Conservation (phyloP, 75 land plant genomes). For the Sequoia sempervirens region DNA sequence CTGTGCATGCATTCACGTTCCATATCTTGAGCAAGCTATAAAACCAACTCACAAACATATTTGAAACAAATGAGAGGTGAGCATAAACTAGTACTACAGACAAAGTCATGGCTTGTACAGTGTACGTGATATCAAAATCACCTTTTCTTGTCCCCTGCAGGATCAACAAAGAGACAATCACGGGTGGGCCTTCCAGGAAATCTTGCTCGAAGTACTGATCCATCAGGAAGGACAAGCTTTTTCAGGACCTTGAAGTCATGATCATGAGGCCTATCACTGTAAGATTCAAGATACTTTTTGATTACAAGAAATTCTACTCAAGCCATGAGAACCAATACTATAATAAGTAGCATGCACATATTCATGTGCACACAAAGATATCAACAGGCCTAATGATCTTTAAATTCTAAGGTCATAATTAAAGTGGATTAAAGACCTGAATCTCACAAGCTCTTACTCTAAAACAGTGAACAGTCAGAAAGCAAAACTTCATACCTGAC, state of each 20-base stretch:
- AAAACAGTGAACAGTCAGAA: slow-evolving; percentile 14
- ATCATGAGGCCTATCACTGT: slow-evolving; percentile 81
- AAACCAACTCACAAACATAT: slow-evolving; percentile 1
- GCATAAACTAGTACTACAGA: not conserved
- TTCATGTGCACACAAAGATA: not conserved
- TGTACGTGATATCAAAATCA: slow-evolving; percentile 16
- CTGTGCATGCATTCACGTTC: slow-evolving; percentile 73
- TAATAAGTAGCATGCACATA: not conserved
- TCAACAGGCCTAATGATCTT: not conserved
- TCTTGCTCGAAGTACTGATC: slow-evolving; percentile 68
- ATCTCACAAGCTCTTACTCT: slow-evolving; percentile 17
- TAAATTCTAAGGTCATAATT: slow-evolving; percentile 59
- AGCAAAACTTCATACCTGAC: slow-evolving; percentile 49
- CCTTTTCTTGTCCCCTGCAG: slow-evolving; percentile 79
- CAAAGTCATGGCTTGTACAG: not conserved
- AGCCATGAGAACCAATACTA: not conserved
- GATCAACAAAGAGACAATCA: slow-evolving; percentile 77
- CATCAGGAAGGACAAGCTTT: slow-evolving; percentile 84
- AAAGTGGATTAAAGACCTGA: slow-evolving; percentile 64
- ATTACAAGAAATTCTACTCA: not conserved
- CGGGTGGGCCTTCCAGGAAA: slow-evolving; percentile 85
- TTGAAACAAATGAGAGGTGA: not conserved
- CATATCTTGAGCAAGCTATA: slow-evolving; percentile 92
- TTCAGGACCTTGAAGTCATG: slow-evolving; percentile 75
- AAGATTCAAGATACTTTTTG: not conserved